Conservation (phyloP, 331 rosid species). For the Rhamnella rubrinervis region DNA sequence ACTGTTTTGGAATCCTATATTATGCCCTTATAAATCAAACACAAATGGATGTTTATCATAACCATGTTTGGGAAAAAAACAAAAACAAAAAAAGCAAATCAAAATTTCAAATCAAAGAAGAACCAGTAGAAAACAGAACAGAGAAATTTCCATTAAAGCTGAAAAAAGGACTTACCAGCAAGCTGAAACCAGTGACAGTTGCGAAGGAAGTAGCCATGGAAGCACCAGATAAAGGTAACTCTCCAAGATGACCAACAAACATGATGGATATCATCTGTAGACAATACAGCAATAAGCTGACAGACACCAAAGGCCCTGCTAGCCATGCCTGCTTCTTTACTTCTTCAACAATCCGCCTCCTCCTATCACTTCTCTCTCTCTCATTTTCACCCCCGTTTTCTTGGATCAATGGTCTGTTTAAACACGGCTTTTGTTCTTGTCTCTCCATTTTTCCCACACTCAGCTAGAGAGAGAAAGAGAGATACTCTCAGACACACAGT, state of each 20-base stretch:
- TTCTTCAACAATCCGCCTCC: constrained; percentile 43
- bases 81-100: too few relatives aligned
- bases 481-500: too few relatives aligned
- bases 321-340: constrained; percentile 75
- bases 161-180: constrained; percentile 45
- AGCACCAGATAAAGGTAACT: constrained; percentile 69
- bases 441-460: constrained; percentile 36
- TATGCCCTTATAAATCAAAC: too few relatives aligned
- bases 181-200: constrained; percentile 70
- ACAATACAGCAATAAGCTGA: constrained; percentile 43
- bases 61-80: too few relatives aligned
- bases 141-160: neutral
- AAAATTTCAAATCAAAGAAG: neutral
- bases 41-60: too few relatives aligned
- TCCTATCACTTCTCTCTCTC: constrained; percentile 2
- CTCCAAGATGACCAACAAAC: constrained; percentile 93
- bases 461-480: too few relatives aligned
- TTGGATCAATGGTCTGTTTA: constrained; percentile 39
- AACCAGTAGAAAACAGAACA: neutral
- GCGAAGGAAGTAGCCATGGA: constrained; percentile 77
- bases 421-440: constrained; percentile 24
- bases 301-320: constrained; percentile 67
- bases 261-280: constrained; percentile 58
- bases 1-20: too few relatives aligned
- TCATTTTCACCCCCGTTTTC: constrained; percentile 33